phyloP scores from a whole-genome alignment of 257 asterid species.

The Solanum ossicruentum region DNA sequence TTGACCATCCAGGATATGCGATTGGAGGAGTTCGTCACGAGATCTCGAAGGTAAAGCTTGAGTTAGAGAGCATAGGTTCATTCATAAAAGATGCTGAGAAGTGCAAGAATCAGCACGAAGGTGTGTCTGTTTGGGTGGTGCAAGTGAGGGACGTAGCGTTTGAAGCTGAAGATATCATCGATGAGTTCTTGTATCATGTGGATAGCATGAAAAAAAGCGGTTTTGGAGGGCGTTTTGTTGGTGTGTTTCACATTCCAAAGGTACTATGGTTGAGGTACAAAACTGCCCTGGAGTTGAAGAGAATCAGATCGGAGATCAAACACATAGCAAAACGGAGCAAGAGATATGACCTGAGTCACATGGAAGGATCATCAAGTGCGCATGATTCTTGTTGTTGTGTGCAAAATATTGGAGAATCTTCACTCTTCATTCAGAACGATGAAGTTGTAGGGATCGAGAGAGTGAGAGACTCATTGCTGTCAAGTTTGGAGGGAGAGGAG shows the following conservation, averaged over 20 bases:
- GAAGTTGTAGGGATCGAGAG: constrained; percentile 1
- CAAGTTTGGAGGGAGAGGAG: background rate
- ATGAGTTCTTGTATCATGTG: constrained; percentile 1
- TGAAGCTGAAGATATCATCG: constrained; percentile 10
- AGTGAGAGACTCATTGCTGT: background rate
- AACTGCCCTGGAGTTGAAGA: background rate
- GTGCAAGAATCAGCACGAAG: background rate
- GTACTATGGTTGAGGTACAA: background rate
- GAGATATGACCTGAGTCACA: background rate
- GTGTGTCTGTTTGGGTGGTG: background rate
- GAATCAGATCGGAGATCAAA: constrained; percentile 4
- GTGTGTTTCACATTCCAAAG: background rate
- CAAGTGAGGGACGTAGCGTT: background rate
- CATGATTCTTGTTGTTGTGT: background rate
- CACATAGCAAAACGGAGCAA: constrained; percentile 1
- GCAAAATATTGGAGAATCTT: constrained; percentile 2
- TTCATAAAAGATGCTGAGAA: constrained; percentile 8
- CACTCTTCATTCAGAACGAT: background rate
- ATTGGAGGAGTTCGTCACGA: constrained; percentile 1
- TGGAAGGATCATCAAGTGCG: background rate
- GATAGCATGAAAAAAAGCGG: background rate
- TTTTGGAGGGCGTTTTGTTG: background rate
- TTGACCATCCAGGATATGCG: background rate
- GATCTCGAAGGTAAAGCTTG: constrained; percentile 1
- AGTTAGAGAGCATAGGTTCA: constrained; percentile 3